Evolutionary conservation across 2,329 filamentous ascomycete genomes (phyloP).

Genomic region (Rosellinia necatrix): DNA sequence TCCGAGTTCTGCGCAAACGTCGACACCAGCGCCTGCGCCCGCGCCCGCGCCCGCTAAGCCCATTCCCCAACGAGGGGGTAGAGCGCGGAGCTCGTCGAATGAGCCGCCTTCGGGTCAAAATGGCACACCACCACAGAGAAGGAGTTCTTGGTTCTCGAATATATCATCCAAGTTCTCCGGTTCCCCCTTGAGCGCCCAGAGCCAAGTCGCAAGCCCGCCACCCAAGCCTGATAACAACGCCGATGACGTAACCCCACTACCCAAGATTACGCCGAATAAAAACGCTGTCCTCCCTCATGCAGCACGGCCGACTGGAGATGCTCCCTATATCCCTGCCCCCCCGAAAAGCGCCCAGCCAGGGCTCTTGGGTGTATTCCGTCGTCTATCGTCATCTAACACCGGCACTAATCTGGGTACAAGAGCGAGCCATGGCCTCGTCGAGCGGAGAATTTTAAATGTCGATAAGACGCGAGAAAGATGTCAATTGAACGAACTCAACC

Average conservation of each 20-base stretch:
- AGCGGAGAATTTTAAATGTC: slow-evolving; percentile 82
- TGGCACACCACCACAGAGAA: slow-evolving; percentile 50
- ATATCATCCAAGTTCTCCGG: slow-evolving; percentile 91
- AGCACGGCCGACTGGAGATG: slow-evolving; percentile 59
- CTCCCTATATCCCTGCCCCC: slow-evolving; percentile 74
- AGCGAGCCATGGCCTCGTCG: slow-evolving; percentile 71
- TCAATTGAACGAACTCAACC: slow-evolving; percentile 76
- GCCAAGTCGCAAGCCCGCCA: slow-evolving; percentile 16
- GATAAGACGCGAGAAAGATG: slow-evolving; percentile 81
- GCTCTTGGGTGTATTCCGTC: slow-evolving; percentile 81
- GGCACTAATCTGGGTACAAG: slow-evolving; percentile 54
- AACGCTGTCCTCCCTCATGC: slow-evolving; percentile 65
- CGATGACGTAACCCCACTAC: slow-evolving; percentile 50
- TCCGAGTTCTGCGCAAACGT: slow-evolving; percentile 22
- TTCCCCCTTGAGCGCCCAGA: slow-evolving; percentile 44
- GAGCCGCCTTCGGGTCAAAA: slow-evolving; percentile 36
- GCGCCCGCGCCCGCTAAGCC: slow-evolving; percentile 33
- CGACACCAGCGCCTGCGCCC: slow-evolving; percentile 22
- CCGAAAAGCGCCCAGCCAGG: slow-evolving; percentile 71
- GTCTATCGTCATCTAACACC: slow-evolving; percentile 72
- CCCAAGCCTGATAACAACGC: slow-evolving; percentile 33
- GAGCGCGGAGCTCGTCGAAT: slow-evolving; percentile 41
- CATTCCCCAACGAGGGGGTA: slow-evolving; percentile 40
- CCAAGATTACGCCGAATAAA: slow-evolving; percentile 55
- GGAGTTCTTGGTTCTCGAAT: slow-evolving; percentile 91